Conservation (phyloP, 2,329 filamentous ascomycete genomes). For the Xylaria sp. region DNA sequence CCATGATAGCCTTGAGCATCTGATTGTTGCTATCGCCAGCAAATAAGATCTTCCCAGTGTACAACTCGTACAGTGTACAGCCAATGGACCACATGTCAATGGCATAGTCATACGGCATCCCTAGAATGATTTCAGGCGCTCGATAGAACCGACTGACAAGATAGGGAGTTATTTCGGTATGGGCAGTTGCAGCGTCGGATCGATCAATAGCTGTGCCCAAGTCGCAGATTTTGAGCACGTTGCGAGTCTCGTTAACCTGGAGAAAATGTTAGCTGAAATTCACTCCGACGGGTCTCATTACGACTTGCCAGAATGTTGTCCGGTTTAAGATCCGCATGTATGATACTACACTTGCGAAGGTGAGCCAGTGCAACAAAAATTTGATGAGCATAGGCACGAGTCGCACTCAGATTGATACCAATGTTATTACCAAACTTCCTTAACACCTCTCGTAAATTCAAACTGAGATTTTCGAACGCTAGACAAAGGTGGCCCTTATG, state of each 20-base stretch:
- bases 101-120: slow-evolving; percentile 93
- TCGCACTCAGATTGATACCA: slow-evolving; percentile 88
- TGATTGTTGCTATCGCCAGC: slow-evolving; percentile 96
- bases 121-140: slow-evolving; percentile 95
- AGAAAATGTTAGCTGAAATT: slow-evolving; percentile 43
- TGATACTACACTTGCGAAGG: slow-evolving; percentile 89
- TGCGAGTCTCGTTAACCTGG: slow-evolving; percentile 81
- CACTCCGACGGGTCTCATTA: slow-evolving; percentile 1
- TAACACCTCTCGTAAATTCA: slow-evolving; percentile 92
- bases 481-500: slow-evolving; percentile 96
- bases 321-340: slow-evolving; percentile 96
- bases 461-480: slow-evolving; percentile 93
- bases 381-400: slow-evolving; percentile 90
- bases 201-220: slow-evolving; percentile 94
- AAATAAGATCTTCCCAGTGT: slow-evolving; percentile 97
- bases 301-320: slow-evolving; percentile 87
- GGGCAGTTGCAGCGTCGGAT: slow-evolving; percentile 76
- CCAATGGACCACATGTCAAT: slow-evolving; percentile 99
- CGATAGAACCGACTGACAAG: slow-evolving; percentile 97
- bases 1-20: slow-evolving; percentile 97
- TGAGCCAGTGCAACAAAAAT: slow-evolving; percentile 91
- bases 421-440: slow-evolving; percentile 97
- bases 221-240: slow-evolving; percentile 92
- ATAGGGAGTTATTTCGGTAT: slow-evolving; percentile 91
- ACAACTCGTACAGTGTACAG: slow-evolving; percentile 95